Base-by-base conservation (phyloP, 179 eudicot species). In the Sideroxylon spinosum region DNA sequence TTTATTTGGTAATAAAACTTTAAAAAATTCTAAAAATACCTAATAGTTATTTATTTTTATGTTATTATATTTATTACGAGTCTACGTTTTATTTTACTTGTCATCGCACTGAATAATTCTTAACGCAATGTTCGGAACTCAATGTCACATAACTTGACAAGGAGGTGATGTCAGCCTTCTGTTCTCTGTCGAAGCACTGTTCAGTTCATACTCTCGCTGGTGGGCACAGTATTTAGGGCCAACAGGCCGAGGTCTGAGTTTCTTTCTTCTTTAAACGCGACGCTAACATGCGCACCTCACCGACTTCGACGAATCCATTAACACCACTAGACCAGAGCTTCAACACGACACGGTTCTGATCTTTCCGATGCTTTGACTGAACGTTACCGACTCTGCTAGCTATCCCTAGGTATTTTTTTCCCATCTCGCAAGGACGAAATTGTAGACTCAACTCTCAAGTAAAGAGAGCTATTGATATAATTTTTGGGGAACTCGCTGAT, bases 331-430 rank as follows among this genome's bases (percentile, higher is more conserved):
- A 70, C 28, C 55, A 20, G 74, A 19, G 49, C 63, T 49, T 53
- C 60, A 6, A 71, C n/a, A n/a, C n/a, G 28, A 16, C 46, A 53
- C 60, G 53, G 75, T 61, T 71, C 44, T 71, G 75, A 71, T 71
- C 75, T 71, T 53, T 9, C 22, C 17, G 26, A 14, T 57, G 14
- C 74, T 71, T 49, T 71, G 11, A 32, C n/a, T n/a, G n/a, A n/a
- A n/a, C n/a, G n/a, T 50, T 14, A 23, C 60, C 23, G 28, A 50
- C 76, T 72, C 63, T 72, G 20, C 23, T 72, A 72, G 28, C 23
- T 72, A 72, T 17, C 76, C 62, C 46, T 72, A 72, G 62, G 26
- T 12, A 1, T 71, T 13, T 55, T 72, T 37, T n/a, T n/a, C n/a
- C n/a, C n/a, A n/a, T n/a, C n/a, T n/a, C n/a, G n/a, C n/a, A n/a